phyloP scores from a whole-genome alignment of 371 early-diverging fungal genomes.

The Umbelopsis sp. region DNA sequence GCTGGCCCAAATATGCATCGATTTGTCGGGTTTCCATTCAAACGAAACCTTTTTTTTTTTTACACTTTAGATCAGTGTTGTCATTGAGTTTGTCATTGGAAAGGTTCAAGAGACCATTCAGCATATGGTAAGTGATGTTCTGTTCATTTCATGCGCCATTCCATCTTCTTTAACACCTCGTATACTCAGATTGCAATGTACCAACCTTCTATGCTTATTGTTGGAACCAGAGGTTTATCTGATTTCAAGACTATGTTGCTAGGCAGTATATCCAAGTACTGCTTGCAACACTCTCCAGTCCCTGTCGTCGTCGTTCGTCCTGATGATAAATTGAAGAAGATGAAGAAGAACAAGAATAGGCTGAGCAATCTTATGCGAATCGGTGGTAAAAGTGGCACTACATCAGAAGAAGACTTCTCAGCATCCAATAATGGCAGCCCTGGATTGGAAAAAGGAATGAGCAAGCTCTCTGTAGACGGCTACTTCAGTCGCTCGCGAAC shows the following conservation, averaged over 20 bases:
- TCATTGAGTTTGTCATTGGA: conserved; percentile 64
- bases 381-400: conserved; percentile 25
- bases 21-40: not conserved
- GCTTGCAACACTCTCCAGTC: conserved; percentile 60
- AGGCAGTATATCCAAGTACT: conserved; percentile 61
- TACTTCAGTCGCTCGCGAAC: conserved; percentile 12
- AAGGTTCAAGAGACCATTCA: conserved; percentile 67
- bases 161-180: not conserved
- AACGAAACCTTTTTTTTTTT: not conserved
- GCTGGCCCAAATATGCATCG: not conserved
- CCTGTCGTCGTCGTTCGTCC: conserved; percentile 64
- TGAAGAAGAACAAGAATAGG: conserved; percentile 47
- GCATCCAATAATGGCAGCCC: not conserved
- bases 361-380: conserved; percentile 50
- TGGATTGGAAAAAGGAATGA: not conserved
- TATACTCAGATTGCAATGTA: conserved; percentile 54
- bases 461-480: conserved; percentile 8
- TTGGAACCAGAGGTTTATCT: conserved; percentile 61
- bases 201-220: conserved; percentile 61
- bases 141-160: not conserved
- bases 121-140: conserved; percentile 47
- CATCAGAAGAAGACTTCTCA: not conserved
- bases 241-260: conserved; percentile 62
- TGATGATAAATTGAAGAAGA: conserved; percentile 54
- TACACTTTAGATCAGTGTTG: conserved; percentile 47